Percentiles rank a stretch among this genome's conserved stretches.
Evolutionary conservation across 1,284 basidiomycete genomes (phyloP).

Genomic region (Gymnopus androsaceus): DNA sequence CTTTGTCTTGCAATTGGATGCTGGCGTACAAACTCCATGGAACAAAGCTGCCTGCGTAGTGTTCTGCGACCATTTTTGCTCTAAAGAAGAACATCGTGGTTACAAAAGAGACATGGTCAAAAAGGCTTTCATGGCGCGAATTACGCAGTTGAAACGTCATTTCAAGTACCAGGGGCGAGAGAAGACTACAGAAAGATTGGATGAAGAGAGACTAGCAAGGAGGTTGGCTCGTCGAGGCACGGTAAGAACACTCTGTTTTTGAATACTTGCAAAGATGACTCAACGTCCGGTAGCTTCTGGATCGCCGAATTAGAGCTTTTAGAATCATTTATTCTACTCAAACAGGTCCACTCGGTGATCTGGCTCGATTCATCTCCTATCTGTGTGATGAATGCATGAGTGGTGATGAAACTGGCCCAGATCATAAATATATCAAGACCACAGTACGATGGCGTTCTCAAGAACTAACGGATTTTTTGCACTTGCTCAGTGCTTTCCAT

Average conservation of each 20-base stretch:
- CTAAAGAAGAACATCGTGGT: background rate
- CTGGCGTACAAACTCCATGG: background rate
- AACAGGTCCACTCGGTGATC: background rate
- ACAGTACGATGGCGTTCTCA: background rate
- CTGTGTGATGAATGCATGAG: background rate
- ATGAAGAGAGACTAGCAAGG: background rate
- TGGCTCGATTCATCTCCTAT: background rate
- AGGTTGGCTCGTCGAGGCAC: background rate
- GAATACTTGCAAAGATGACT: background rate
- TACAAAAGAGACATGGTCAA: background rate
- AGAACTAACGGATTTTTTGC: background rate
- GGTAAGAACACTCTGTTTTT: background rate
- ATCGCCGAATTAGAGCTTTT: background rate
- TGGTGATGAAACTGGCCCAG: conserved; percentile 2
- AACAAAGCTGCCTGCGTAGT: background rate
- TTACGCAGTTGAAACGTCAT: background rate
- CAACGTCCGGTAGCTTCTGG: background rate
- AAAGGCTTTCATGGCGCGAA: background rate
- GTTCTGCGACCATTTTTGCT: background rate
- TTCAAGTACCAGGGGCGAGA: background rate
- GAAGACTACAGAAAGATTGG: background rate
- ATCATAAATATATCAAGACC: background rate
- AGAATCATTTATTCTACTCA: background rate
- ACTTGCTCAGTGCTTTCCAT: background rate
- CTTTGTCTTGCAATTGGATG: background rate